Percentiles rank a stretch among this genome's conserved stretches.
Evolutionary conservation across 176 grass and related monocot species (phyloP).

Genomic region (Musa acuminata): DNA sequence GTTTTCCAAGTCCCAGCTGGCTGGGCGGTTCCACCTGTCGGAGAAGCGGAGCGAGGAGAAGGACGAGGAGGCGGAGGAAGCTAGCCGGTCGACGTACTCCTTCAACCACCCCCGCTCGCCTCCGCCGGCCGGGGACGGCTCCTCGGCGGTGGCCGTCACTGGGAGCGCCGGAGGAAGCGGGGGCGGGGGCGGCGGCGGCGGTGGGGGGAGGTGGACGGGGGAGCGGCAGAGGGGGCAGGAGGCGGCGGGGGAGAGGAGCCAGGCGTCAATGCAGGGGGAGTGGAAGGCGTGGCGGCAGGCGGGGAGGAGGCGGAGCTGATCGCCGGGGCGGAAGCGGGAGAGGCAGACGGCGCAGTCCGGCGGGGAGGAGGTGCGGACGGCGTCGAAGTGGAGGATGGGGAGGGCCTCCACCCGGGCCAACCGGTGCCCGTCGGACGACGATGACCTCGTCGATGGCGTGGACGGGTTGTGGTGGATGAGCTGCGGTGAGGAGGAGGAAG

Average conservation of each 20-base stretch:
- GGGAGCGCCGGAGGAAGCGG: slow-evolving; percentile 35
- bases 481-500: background rate
- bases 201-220: background rate
- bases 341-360: slow-evolving; percentile 34
- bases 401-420: background rate
- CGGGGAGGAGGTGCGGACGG: background rate
- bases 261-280: slow-evolving; percentile 3
- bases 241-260: background rate
- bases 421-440: background rate
- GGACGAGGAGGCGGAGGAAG: background rate
- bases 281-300: background rate
- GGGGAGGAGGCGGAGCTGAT: slow-evolving; percentile 3
- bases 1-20: background rate
- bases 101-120: background rate
- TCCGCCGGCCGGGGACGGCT: background rate
- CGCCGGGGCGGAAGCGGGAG: slow-evolving; percentile 13
- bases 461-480: background rate
- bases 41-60: background rate
- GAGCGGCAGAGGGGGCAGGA: slow-evolving; percentile 5
- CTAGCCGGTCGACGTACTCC: background rate
- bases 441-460: background rate
- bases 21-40: background rate
- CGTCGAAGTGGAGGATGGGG: background rate
- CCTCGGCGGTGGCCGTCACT: slow-evolving; percentile 26
- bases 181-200: background rate